Evolutionary conservation across 1,284 basidiomycete species (phyloP).

Genomic region (Sporisorium exsertum): DNA sequence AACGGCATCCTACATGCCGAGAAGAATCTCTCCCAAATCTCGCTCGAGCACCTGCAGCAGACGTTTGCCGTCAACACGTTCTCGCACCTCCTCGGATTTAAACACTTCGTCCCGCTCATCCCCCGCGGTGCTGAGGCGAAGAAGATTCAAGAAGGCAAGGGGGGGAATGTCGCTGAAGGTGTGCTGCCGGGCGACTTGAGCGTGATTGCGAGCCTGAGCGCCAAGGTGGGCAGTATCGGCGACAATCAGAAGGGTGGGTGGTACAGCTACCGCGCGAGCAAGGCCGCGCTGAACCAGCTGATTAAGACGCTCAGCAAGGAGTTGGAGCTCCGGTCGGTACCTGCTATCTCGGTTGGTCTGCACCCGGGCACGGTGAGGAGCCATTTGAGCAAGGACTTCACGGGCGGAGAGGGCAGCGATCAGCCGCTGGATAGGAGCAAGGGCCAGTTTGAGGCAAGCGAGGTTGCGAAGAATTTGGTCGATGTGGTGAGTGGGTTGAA

Average conservation of each 20-base stretch:
- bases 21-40: slow-evolving; percentile 74
- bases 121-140: slow-evolving; percentile 61
- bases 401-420: slow-evolving; percentile 57
- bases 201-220: slow-evolving; percentile 72
- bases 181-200: slow-evolving; percentile 66
- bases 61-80: slow-evolving; percentile 72
- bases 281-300: slow-evolving; percentile 80
- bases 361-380: slow-evolving; percentile 72
- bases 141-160: slow-evolving; percentile 45
- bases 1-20: slow-evolving; percentile 74
- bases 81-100: slow-evolving; percentile 72
- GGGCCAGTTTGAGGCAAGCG: slow-evolving; percentile 75
- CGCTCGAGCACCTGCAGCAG: slow-evolving; percentile 71
- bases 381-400: slow-evolving; percentile 71
- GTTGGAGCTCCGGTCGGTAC: slow-evolving; percentile 73
- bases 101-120: slow-evolving; percentile 72
- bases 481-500: slow-evolving; percentile 73
- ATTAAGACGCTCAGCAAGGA: slow-evolving; percentile 79
- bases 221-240: slow-evolving; percentile 76
- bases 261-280: slow-evolving; percentile 81
- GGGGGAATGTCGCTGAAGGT: slow-evolving; percentile 60
- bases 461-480: slow-evolving; percentile 75
- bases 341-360: slow-evolving; percentile 73
- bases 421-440: slow-evolving; percentile 58
- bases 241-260: slow-evolving; percentile 77